Percentiles rank a stretch among this genome's conserved stretches.
phyloP scores from a whole-genome alignment of 208 protist genomes.

The Endotrypanum monterogeii region DNA sequence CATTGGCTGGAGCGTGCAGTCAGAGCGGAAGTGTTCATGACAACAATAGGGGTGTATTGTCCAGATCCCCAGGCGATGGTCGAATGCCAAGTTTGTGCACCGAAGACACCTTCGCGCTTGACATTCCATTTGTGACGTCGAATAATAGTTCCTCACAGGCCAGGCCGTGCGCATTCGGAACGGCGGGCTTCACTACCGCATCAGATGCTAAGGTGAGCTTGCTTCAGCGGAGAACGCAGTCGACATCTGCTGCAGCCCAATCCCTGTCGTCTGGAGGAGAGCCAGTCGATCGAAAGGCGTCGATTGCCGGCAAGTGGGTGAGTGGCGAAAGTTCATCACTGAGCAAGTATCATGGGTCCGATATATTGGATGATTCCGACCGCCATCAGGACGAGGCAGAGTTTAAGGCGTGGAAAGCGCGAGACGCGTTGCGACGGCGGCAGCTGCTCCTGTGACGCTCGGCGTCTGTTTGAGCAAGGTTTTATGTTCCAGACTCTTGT shows the following conservation, averaged over 20 bases:
- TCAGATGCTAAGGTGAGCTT: background rate
- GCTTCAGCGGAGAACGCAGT: background rate
- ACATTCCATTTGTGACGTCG: slow-evolving; percentile 48
- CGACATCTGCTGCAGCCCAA: background rate
- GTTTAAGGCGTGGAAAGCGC: slow-evolving; percentile 51
- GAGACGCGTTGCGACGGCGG: slow-evolving; percentile 34
- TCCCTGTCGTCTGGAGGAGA: background rate
- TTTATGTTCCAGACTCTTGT: background rate
- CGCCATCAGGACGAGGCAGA: slow-evolving; percentile 48
- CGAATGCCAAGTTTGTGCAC: background rate
- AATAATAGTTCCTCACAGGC: slow-evolving; percentile 9
- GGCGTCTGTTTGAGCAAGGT: background rate
- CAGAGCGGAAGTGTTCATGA: background rate
- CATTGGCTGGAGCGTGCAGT: background rate
- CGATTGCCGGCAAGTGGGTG: slow-evolving; percentile 18
- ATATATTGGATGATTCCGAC: slow-evolving; percentile 74
- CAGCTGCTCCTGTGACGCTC: slow-evolving; percentile 14
- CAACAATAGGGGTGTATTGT: background rate
- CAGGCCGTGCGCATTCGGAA: background rate
- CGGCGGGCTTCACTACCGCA: background rate
- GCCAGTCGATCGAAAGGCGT: slow-evolving; percentile 2
- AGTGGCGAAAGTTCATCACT: slow-evolving; percentile 15
- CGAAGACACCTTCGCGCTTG: slow-evolving; percentile 28
- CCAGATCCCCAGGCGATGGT: background rate
- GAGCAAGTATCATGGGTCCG: slow-evolving; percentile 24